Percentiles rank a stretch among this genome's conserved stretches.
These are phyloP conservation scores for Tulasnella sp. DNA, from an alignment of 768 basidiomycete genomes.

Conservation along the genomic window DNA sequence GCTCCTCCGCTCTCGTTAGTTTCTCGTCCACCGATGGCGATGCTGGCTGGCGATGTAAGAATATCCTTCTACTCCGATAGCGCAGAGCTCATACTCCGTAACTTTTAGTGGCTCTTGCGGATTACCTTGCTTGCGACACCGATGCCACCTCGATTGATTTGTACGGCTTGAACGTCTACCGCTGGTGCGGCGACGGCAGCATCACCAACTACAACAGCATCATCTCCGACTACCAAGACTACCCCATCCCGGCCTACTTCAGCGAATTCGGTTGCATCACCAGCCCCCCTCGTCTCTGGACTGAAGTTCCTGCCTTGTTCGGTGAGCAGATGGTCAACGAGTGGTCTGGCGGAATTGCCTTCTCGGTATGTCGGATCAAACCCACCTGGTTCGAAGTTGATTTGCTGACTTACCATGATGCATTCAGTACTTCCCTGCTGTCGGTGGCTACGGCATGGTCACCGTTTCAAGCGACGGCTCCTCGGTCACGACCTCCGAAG, in stretches of 20 bases:
- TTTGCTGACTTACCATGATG: neutral
- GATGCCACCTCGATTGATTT: constrained; percentile 74
- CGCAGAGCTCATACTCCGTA: neutral
- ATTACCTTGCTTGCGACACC: constrained; percentile 80
- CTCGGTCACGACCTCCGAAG: constrained; percentile 67
- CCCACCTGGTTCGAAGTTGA: neutral
- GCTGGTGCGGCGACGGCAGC: constrained; percentile 77
- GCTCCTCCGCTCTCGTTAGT: constrained; percentile 69
- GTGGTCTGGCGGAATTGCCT: constrained; percentile 89
- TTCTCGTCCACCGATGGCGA: constrained; percentile 85
- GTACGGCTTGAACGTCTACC: constrained; percentile 75
- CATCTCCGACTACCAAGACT: constrained; percentile 47
- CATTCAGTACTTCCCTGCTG: constrained; percentile 79
- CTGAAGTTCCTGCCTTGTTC: constrained; percentile 74
- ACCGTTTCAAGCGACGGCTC: constrained; percentile 66
- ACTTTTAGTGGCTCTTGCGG: constrained; percentile 56
- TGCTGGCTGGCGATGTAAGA: constrained; percentile 56
- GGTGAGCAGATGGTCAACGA: constrained; percentile 68
- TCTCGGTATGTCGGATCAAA: constrained; percentile 42
- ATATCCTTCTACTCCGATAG: neutral
- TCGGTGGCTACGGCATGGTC: constrained; percentile 85
- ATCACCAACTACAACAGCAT: constrained; percentile 46
- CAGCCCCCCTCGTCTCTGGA: constrained; percentile 70
- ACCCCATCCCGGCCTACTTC: constrained; percentile 85
- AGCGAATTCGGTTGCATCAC: constrained; percentile 83